These are phyloP conservation scores for Fistulinella staudtii DNA, from an alignment of 1,284 basidiomycete genomes.

Conservation along the genomic window DNA sequence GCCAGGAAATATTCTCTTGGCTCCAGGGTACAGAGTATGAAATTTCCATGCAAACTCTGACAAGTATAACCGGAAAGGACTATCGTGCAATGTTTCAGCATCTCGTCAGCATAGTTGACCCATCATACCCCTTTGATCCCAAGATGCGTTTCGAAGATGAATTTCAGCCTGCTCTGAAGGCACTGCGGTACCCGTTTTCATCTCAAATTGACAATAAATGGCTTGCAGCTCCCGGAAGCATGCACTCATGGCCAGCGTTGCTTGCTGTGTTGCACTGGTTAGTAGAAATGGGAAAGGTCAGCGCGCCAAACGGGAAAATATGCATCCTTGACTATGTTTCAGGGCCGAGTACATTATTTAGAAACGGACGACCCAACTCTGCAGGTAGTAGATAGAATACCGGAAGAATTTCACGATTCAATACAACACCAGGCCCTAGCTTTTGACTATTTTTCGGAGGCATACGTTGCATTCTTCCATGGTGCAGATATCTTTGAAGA, in stretches of 20 bases:
- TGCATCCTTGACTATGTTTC: conserved; percentile 8
- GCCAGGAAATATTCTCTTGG: conserved; percentile 69
- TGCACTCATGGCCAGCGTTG: conserved; percentile 80
- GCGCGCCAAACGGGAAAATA: conserved; percentile 15
- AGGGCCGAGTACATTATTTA: conserved; percentile 49
- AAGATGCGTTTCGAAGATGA: conserved; percentile 76
- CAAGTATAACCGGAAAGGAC: conserved; percentile 76
- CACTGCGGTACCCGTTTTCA: conserved; percentile 73
- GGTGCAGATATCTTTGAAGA: conserved; percentile 70
- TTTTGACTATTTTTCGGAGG: conserved; percentile 67
- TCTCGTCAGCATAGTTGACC: conserved; percentile 71
- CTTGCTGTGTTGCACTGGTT: conserved; percentile 87
- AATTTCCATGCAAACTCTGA: conserved; percentile 59
- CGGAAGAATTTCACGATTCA: conserved; percentile 69
- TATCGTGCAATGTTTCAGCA: conserved; percentile 79
- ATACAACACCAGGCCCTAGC: conserved; percentile 71
- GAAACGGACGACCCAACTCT: conserved; percentile 61
- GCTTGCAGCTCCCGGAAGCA: conserved; percentile 79
- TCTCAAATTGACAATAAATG: conserved; percentile 75
- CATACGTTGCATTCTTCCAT: conserved; percentile 71
- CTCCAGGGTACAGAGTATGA: conserved; percentile 62
- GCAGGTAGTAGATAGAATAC: conserved; percentile 56
- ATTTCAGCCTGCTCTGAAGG: conserved; percentile 68
- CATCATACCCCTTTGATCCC: conserved; percentile 54
- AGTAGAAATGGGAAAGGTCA: conserved; percentile 73